Evolutionary conservation across 2,329 filamentous ascomycete genomes (phyloP), one percentile per base, ranked within the genome.

Genomic region (Hypoxylon sp.): DNA sequence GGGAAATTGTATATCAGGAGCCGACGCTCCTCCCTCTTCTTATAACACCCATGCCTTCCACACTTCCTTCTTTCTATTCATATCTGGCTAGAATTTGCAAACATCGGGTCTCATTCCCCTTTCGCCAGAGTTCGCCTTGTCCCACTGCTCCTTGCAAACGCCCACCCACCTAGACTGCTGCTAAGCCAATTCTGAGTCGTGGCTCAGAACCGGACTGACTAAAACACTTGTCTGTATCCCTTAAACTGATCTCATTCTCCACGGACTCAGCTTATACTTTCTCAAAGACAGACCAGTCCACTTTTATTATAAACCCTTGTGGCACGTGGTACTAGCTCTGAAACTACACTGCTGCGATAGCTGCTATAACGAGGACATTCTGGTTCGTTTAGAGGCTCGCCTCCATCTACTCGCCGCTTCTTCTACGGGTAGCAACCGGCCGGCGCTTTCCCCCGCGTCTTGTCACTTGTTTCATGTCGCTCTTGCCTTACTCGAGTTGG

Each of bases 121-220:
- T 22, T 24, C 5, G 6, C 29, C 24, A 3, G 42, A 22, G n/a
- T 29, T 39, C 24, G 11, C 13, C 9, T 14, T 17, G 19, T 9
- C 11, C 31, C 9, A 2, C 24, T 31, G 35, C 26, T 26, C 47
- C 42, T 60, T 52, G 22, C 52, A 11, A 26, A 33, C 37, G 19
- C 10, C 33, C 44, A 37, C 33, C 31, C 31, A 42, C 17, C 26
- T 39, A 39, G 13, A 31, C 24, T n/a, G 13, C 29, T 3, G 48
- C 47, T n/a, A 48, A 48, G 50, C 39, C 29, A 48, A n/a, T 37
- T 22, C 29, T 35, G 22, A 63, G 44, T 51, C 52, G 52, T 31
- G n/a, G 26, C 24, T 44, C 33, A 19, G 47, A 29, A 24, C 33
- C 13, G 5, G 29, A 52, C 35, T 29, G 19, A 58, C 19, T 39